Base-by-base conservation (phyloP, 805 yeast genomes). In the Ogataea nitratoaversa region DNA sequence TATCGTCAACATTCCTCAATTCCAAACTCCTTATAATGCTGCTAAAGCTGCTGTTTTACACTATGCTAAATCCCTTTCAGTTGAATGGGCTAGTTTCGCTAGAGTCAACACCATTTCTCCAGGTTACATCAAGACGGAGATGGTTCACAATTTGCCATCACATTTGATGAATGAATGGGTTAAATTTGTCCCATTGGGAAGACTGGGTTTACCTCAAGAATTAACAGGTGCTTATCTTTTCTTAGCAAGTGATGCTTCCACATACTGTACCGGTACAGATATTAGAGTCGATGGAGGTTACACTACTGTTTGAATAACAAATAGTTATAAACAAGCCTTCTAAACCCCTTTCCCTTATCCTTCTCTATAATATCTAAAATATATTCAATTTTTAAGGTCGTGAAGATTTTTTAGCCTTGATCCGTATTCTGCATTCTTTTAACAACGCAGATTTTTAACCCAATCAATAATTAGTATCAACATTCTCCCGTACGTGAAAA, bases 81-180 rank as follows among this genome's bases (percentile, higher is more conserved):
- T 87, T 31, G 96, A 88, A 66, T 88, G 93, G 90, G 78, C 89
- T n/a, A 76, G 80, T 1, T 84, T 83, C 55, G 95, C 91, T n/a
- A 74, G 95, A 50, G 91, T 82, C 42, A 86, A 86, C 68, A 70
- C 85, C 22, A 74, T 86, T 23, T 79, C 88, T 13, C 95, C 95
- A 18, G 95, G 95, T n/a, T 86, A 87, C 68, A 82, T 85, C 45
- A 75, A 73, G 43, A 84, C 95, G 8, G 87, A 82, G 47, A 71
- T 86, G 47, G 70, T 79, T 6, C 71, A 67, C 48, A 67, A 66
- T 36, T 58, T 73, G 6, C 73, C 76, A 25, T 52, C 57, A 23
- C 74, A 71, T 34, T 62, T 67, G 44, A 64, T 66, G 47, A 60
- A 62, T 30, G 65, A 64, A 43, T 79, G 85, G 85, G 60, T 70